Evolutionary conservation across 2,329 filamentous ascomycete species (phyloP), one percentile per base, ranked within the genome.

Genomic region (Diaporthe capsici): DNA sequence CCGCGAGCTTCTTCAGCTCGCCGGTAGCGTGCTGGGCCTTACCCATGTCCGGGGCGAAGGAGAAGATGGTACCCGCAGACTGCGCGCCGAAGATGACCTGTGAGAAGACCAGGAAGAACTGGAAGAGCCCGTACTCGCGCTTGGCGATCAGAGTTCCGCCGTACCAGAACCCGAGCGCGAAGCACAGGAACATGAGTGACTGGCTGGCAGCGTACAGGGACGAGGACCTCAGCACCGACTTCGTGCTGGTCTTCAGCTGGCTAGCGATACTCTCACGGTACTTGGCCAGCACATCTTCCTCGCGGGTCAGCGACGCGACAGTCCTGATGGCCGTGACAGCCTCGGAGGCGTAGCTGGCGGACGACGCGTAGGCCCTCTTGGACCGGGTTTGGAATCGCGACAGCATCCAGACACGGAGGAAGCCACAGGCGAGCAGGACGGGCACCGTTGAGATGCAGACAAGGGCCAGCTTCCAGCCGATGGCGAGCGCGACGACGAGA

Each of bases 311-410:
- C 12, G 95, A 94, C 5, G 96, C 96, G 13, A 98, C 96, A 2
- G 97, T 98, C 71, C 96, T 94, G 79, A 98, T 98, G 9, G 96
- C 94, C 2, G 95, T 96, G 44, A 97, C 98, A 58, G 96, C 96
- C 84, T 99, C 97, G 63, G 96, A 97, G 15, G 97, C 97, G 82
- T 94, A 98, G 74, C 93, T 93, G 10, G 96, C 96, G 75, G 95
- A 96, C 75, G 90, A 87, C 81, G 95, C 90, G 82, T 98, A 96
- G 5, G 95, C 93, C 78, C 88, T 88, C 87, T 97, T 97, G 1
- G 95, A 93, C 34, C 94, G 93, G 51, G 89, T 89, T 85, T 94
- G 94, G 86, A 95, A 98, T 78, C 92, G 90, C 2, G 94, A 92
- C 39, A 86, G 79, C 78, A 86, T 81, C 80, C 92, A 96, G 85